Percentiles rank a stretch among this genome's conserved stretches.
Conservation (phyloP, 2,329 filamentous ascomycete species). For the Dactylonectria macrodidyma region DNA sequence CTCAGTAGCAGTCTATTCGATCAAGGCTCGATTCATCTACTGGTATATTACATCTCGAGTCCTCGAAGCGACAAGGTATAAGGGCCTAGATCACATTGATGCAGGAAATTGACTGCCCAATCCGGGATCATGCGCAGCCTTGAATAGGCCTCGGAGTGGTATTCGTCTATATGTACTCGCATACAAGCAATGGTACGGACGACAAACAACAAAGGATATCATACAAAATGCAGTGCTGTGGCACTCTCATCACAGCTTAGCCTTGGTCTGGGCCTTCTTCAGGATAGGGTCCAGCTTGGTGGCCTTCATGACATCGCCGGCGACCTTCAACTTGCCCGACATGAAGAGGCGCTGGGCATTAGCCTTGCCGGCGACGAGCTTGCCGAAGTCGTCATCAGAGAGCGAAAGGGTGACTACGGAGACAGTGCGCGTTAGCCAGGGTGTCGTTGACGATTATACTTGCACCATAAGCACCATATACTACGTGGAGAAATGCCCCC, state of each 20-base stretch:
- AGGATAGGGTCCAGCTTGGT: slow-evolving; percentile 96
- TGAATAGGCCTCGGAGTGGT: slow-evolving; percentile 31
- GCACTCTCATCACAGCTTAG: slow-evolving; percentile 77
- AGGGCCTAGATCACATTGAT: background rate
- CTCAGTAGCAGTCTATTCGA: no score
- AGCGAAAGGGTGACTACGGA: slow-evolving; percentile 84
- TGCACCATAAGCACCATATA: background rate
- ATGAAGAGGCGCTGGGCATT: slow-evolving; percentile 98
- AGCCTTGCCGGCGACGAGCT: slow-evolving; percentile 87
- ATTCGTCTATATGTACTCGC: slow-evolving; percentile 41
- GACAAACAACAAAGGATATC: slow-evolving; percentile 39
- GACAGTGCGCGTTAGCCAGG: slow-evolving; percentile 26
- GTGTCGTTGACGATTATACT: background rate
- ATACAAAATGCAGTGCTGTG: slow-evolving; percentile 33
- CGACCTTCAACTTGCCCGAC: slow-evolving; percentile 98
- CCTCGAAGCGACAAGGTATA: background rate
- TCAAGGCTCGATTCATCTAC: no score
- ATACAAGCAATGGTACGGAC: slow-evolving; percentile 26
- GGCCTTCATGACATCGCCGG: slow-evolving; percentile 98
- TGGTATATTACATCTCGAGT: no score
- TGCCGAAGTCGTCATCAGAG: slow-evolving; percentile 88
- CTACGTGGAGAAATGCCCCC: background rate
- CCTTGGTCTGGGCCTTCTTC: slow-evolving; percentile 87
- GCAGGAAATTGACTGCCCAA: background rate
- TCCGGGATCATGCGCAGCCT: slow-evolving; percentile 6